Conservation (phyloP, 2,329 filamentous ascomycete species). For the Colletotrichum cereale region DNA sequence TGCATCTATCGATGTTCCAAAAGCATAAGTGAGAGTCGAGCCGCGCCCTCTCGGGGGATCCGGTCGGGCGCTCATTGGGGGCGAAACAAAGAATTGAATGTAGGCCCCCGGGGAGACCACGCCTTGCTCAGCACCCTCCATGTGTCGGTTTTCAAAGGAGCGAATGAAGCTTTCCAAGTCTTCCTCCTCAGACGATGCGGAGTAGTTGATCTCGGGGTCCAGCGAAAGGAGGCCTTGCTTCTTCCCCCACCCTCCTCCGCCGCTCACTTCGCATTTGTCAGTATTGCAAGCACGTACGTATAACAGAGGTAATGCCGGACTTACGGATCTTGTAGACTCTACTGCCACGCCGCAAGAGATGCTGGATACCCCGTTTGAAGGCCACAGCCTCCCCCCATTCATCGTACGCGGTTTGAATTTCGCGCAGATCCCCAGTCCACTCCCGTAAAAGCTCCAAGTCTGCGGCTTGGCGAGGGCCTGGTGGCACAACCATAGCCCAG, state of each 20-base stretch:
- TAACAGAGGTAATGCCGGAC: slow-evolving; percentile 42
- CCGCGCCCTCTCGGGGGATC: slow-evolving; percentile 30
- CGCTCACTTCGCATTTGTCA: slow-evolving; percentile 68
- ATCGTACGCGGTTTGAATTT: slow-evolving; percentile 23
- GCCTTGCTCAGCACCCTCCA: slow-evolving; percentile 58
- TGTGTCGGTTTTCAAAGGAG: slow-evolving; percentile 42
- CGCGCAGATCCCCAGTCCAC: background rate
- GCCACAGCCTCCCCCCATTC: slow-evolving; percentile 28
- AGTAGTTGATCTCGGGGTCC: slow-evolving; percentile 74
- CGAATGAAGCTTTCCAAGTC: slow-evolving; percentile 66
- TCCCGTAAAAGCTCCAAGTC: slow-evolving; percentile 11
- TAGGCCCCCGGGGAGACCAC: slow-evolving; percentile 73
- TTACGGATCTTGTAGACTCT: slow-evolving; percentile 59
- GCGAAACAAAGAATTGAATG: slow-evolving; percentile 74
- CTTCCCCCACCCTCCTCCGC: slow-evolving; percentile 86
- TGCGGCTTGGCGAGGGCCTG: slow-evolving; percentile 43
- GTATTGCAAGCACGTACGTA: slow-evolving; percentile 4
- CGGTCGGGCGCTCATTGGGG: slow-evolving; percentile 39
- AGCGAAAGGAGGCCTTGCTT: slow-evolving; percentile 85
- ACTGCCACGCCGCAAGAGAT: slow-evolving; percentile 46
- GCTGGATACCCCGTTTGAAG: slow-evolving; percentile 35
- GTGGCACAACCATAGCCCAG: slow-evolving; percentile 78
- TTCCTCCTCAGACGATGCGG: slow-evolving; percentile 60
- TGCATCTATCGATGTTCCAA: slow-evolving; percentile 49
- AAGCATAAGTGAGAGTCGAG: slow-evolving; percentile 45